A percentile compares a stretch with the other conserved stretches of the same genome.
Conservation (phyloP, 805 yeast species). For the Metschnikowia drakensbergensis region DNA sequence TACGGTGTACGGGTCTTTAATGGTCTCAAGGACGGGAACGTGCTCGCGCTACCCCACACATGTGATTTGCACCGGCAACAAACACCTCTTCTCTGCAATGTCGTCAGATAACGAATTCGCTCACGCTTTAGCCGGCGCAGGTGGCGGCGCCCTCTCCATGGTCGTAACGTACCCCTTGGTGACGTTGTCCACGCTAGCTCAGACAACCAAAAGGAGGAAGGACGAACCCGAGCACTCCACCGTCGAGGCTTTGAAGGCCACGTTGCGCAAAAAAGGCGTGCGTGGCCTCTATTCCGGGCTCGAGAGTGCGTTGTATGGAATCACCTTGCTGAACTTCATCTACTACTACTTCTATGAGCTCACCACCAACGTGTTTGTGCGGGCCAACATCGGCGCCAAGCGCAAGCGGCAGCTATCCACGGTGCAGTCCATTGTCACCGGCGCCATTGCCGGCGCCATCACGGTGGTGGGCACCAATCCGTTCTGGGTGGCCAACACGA, state of each 20-base stretch:
- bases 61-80: not conserved
- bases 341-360: slow-evolving; percentile 90
- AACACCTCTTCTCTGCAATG: slow-evolving; percentile 3
- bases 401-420: slow-evolving; percentile 48
- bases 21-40: not conserved
- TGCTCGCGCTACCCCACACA: slow-evolving; percentile 4
- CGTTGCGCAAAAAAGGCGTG: slow-evolving; percentile 57
- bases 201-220: slow-evolving; percentile 47
- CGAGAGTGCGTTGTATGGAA: slow-evolving; percentile 83
- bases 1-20: no score
- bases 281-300: slow-evolving; percentile 77
- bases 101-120: slow-evolving; percentile 45
- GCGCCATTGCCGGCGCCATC: slow-evolving; percentile 83
- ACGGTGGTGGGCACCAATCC: slow-evolving; percentile 84
- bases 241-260: slow-evolving; percentile 32
- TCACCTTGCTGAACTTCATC: slow-evolving; percentile 79
- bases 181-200: slow-evolving; percentile 83
- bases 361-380: slow-evolving; percentile 46
- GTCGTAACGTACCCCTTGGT: slow-evolving; percentile 86
- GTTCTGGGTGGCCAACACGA: slow-evolving; percentile 91
- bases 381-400: slow-evolving; percentile 25
- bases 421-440: slow-evolving; percentile 65
- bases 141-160: slow-evolving; percentile 88
- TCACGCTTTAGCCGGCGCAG: slow-evolving; percentile 93
- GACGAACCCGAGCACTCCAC: slow-evolving; percentile 16